A percentile compares a stretch with the other conserved stretches of the same genome.
phyloP scores from a whole-genome alignment of 257 asterid species.

The Perilla frutescens region DNA sequence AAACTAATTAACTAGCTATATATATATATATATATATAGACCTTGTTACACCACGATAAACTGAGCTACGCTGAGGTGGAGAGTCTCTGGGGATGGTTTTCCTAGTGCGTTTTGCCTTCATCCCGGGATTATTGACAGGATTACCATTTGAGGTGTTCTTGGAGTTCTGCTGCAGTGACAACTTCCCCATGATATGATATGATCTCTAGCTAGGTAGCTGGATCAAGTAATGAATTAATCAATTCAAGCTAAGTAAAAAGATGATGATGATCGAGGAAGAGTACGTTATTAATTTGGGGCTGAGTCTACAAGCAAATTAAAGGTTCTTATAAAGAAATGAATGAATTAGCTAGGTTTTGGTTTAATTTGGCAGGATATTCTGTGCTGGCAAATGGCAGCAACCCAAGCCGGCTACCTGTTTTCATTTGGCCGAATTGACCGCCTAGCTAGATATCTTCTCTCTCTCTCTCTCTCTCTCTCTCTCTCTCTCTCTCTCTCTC shows the following conservation, averaged over 20 bases:
- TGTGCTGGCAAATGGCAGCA: slow-evolving; percentile 53
- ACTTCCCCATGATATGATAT: slow-evolving; percentile 58
- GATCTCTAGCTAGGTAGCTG: no score
- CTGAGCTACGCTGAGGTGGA: slow-evolving; percentile 81
- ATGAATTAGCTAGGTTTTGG: no score
- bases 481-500: slow-evolving; percentile 46
- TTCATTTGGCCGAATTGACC: slow-evolving; percentile 58
- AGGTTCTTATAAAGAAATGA: slow-evolving; percentile 59
- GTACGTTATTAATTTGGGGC: slow-evolving; percentile 37
- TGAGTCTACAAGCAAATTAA: slow-evolving; percentile 50
- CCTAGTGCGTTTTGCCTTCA: slow-evolving; percentile 69
- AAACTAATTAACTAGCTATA: background rate
- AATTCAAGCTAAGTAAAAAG: background rate
- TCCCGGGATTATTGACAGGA: slow-evolving; percentile 39
- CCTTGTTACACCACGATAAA: slow-evolving; percentile 90
- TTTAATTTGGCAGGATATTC: slow-evolving; percentile 22
- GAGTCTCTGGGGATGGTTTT: slow-evolving; percentile 87
- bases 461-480: slow-evolving; percentile 42
- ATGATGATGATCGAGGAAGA: background rate
- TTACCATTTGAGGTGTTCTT: slow-evolving; percentile 36
- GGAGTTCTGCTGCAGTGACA: slow-evolving; percentile 37
- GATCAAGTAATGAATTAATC: no score
- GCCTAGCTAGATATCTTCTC: slow-evolving; percentile 37
- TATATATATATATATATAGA: background rate
- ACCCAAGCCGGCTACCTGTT: slow-evolving; percentile 58